Evolutionary conservation across 2,329 filamentous ascomycete genomes (phyloP).

Genomic region (Paracorniculantispora psalliotae): DNA sequence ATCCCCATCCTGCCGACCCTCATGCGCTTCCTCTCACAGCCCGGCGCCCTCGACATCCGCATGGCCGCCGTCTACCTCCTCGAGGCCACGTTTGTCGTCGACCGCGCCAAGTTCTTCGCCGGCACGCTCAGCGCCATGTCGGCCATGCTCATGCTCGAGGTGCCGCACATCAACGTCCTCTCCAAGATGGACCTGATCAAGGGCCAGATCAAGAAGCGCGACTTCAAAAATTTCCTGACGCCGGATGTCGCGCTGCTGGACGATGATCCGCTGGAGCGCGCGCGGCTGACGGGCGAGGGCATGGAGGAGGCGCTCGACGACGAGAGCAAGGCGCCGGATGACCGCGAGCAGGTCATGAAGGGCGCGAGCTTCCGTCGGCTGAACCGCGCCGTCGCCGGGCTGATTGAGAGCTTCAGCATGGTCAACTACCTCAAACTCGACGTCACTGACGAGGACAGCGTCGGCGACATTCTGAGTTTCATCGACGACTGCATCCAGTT

Average conservation of each 20-base stretch:
- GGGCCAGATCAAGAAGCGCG: slow-evolving; percentile 78
- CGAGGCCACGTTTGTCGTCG: slow-evolving; percentile 91
- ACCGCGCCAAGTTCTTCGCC: slow-evolving; percentile 95
- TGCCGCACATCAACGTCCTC: slow-evolving; percentile 92
- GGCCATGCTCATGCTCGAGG: slow-evolving; percentile 97
- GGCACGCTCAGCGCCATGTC: slow-evolving; percentile 96
- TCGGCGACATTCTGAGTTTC: slow-evolving; percentile 77
- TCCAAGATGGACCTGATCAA: slow-evolving; percentile 98
- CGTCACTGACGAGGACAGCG: slow-evolving; percentile 86
- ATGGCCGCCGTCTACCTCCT: slow-evolving; percentile 92
- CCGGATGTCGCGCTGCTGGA: slow-evolving; percentile 80
- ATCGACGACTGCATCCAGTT: slow-evolving; percentile 93
- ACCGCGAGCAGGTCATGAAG: slow-evolving; percentile 67
- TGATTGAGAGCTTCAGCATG: slow-evolving; percentile 98
- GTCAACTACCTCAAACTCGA: slow-evolving; percentile 91
- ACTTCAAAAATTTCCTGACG: slow-evolving; percentile 84
- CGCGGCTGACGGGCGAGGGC: slow-evolving; percentile 27
- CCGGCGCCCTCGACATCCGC: slow-evolving; percentile 79
- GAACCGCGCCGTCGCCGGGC: slow-evolving; percentile 79
- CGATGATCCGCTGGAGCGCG: slow-evolving; percentile 61
- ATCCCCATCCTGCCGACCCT: slow-evolving; percentile 86
- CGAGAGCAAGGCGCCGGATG: slow-evolving; percentile 55
- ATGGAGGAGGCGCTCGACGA: slow-evolving; percentile 43
- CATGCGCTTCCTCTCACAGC: slow-evolving; percentile 72
- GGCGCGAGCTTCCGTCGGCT: slow-evolving; percentile 76